Percentiles rank a stretch among this genome's conserved stretches.
phyloP scores from a whole-genome alignment of 495 filamentous ascomycete species.

The Ascobolus immersus region DNA sequence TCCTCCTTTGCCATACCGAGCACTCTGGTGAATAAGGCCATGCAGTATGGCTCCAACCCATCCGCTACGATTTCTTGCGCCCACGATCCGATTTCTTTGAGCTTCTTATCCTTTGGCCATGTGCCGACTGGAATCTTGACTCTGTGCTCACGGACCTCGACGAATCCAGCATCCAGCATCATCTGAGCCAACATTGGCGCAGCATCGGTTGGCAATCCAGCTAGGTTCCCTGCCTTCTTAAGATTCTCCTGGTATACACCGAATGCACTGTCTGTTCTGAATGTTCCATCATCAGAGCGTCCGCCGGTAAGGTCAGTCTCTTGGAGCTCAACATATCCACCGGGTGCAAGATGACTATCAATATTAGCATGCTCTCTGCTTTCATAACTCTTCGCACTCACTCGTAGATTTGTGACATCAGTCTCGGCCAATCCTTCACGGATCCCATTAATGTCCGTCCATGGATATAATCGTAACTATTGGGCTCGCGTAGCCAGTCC shows the following conservation, averaged over 20 bases:
- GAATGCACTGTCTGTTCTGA: too few relatives aligned
- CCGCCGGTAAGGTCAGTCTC: too few relatives aligned
- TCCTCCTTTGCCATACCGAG: constrained; percentile 1
- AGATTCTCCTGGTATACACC: too few relatives aligned
- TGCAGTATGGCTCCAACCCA: constrained; percentile 1
- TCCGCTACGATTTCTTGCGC: too few relatives aligned
- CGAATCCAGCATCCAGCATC: too few relatives aligned
- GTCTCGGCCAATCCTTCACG: constrained; percentile 28
- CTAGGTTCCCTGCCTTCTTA: too few relatives aligned
- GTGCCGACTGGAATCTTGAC: constrained; percentile 33
- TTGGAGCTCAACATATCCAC: constrained; percentile 38
- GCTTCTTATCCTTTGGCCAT: constrained; percentile 29
- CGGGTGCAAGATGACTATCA: constrained; percentile 30
- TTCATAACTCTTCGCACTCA: background rate
- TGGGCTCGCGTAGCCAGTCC: constrained; percentile 26
- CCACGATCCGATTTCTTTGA: constrained; percentile 26
- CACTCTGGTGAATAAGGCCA: constrained; percentile 2
- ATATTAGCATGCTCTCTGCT: background rate
- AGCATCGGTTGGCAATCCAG: too few relatives aligned
- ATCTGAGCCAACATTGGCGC: too few relatives aligned
- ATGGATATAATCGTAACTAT: constrained; percentile 37
- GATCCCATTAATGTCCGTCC: constrained; percentile 28
- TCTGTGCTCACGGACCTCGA: too few relatives aligned
- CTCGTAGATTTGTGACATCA: constrained; percentile 4
- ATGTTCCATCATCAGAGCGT: too few relatives aligned